Base-by-base conservation (phyloP, 2,329 filamentous ascomycete genomes). In the Bipolaris cookei region DNA sequence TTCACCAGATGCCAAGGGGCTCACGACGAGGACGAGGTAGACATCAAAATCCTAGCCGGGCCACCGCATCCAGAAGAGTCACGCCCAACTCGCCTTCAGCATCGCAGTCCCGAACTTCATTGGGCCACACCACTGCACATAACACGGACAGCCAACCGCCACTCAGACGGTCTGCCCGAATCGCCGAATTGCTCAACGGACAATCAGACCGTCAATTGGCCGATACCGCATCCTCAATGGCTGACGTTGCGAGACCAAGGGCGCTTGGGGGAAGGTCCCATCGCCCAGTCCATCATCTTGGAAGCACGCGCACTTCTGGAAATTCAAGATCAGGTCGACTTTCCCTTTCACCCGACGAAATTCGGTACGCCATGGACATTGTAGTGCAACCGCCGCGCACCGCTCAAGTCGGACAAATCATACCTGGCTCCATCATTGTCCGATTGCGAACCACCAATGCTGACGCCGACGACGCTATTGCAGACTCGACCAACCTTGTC, bases 331-430 rank as follows among this genome's bases (percentile, higher is more conserved):
- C 69, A 34, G 64, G 57, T 28, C 67, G 66, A 34, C 59, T 63
- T 43, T 63, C 66, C 10, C 32, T 62, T 45, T 68, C 70, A 8
- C 65, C 68, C 49, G 68, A 70, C 38, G 70, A 73, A 13, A 73
- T 73, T 18, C 59, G 64, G 20, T 77, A 76, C 69, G 69, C 63
- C 49, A 77, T 77, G 75, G 75, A 77, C 51, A 71, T 77, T 32
- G 60, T 76, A 14, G 68, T 76, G 13, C 75, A 77, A 52, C 75
- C 75, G 6, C 74, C 74, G 2, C 59, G 68, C 28, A 73, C 61
- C 38, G 74, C 72, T 48, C 69, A 67, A 41, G 69, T 69, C 21
- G 74, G 73, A 39, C 63, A 74, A 47, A 58, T 68, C 28, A 61
- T 76, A 51, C 61, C 68, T 32, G 68, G 72, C 34, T 66, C 71